Evolutionary conservation across 2,329 filamentous ascomycete species (phyloP).

Genomic region (Pseudomassariella vexata): DNA sequence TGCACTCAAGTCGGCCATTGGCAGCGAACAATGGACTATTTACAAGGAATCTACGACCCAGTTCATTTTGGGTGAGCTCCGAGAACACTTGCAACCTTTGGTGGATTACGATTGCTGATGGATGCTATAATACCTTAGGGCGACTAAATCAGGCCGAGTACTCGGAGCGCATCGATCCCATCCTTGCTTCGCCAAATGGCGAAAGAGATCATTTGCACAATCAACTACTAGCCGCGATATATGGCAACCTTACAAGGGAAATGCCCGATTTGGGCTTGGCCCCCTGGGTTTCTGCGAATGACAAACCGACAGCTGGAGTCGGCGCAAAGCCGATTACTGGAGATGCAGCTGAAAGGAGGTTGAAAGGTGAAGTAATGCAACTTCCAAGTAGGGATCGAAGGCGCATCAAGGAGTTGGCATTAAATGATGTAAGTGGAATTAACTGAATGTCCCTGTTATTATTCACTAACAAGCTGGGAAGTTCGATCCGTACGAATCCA

Average conservation of each 20-base stretch:
- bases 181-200: constrained; percentile 50
- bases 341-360: constrained; percentile 58
- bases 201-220: constrained; percentile 62
- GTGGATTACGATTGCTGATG: constrained; percentile 15
- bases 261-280: constrained; percentile 63
- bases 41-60: constrained; percentile 60
- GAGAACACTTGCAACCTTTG: no score
- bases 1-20: constrained; percentile 53
- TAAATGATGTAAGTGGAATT: constrained; percentile 50
- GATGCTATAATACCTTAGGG: no score
- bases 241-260: constrained; percentile 64
- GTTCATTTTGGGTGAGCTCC: constrained; percentile 58
- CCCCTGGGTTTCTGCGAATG: constrained; percentile 66
- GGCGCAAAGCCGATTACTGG: constrained; percentile 58
- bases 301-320: constrained; percentile 53
- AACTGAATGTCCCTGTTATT: not conserved
- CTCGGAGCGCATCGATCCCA: constrained; percentile 52
- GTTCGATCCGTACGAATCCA: constrained; percentile 50
- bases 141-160: constrained; percentile 59
- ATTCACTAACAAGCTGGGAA: constrained; percentile 23
- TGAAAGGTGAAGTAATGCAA: constrained; percentile 68
- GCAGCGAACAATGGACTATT: constrained; percentile 54
- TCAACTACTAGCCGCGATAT: constrained; percentile 60
- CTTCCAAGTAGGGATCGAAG: constrained; percentile 60
- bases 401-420: constrained; percentile 58